Evolutionary conservation across 78 protist genomes (phyloP).

Genomic region (Polysphondylium violaceum): DNA sequence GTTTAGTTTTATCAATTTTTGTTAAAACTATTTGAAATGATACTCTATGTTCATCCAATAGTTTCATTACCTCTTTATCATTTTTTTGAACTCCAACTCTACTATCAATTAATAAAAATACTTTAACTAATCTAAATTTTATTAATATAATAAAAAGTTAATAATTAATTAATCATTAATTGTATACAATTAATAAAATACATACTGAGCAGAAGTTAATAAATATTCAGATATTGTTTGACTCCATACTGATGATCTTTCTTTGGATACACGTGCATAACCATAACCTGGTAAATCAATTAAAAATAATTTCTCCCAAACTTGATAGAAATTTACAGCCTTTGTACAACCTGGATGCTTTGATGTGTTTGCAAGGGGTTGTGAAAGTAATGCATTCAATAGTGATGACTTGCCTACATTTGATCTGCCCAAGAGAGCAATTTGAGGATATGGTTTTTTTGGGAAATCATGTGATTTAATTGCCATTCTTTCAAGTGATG

Average conservation of each 20-base stretch:
- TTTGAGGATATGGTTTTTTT: constrained; percentile 31
- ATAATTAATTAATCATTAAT: neutral
- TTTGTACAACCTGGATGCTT: constrained; percentile 68
- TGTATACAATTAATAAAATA: neutral
- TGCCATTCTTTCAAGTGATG: constrained; percentile 48
- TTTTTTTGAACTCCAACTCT: constrained; percentile 42
- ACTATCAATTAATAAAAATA: constrained; percentile 61
- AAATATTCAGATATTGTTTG: constrained; percentile 56
- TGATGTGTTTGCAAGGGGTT: constrained; percentile 45
- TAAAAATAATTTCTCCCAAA: constrained; percentile 64
- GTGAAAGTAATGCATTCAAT: constrained; percentile 28
- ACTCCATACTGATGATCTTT: constrained; percentile 67
- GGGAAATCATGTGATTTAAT: constrained; percentile 62
- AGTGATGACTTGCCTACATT: constrained; percentile 81
- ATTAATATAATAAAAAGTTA: neutral
- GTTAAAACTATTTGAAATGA: constrained; percentile 61
- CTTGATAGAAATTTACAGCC: constrained; percentile 54
- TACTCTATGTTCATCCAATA: constrained; percentile 71
- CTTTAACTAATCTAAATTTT: constrained; percentile 26
- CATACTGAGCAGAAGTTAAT: constrained; percentile 48
- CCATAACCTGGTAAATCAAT: constrained; percentile 79
- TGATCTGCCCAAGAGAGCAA: constrained; percentile 73
- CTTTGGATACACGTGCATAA: constrained; percentile 53
- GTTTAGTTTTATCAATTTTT: constrained; percentile 53
- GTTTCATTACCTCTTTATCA: constrained; percentile 55